Percentiles rank a stretch among this genome's conserved stretches.
These are phyloP conservation scores for Styphnolobium japonicum DNA, from an alignment of 306 rosid species.

Conservation along the genomic window DNA sequence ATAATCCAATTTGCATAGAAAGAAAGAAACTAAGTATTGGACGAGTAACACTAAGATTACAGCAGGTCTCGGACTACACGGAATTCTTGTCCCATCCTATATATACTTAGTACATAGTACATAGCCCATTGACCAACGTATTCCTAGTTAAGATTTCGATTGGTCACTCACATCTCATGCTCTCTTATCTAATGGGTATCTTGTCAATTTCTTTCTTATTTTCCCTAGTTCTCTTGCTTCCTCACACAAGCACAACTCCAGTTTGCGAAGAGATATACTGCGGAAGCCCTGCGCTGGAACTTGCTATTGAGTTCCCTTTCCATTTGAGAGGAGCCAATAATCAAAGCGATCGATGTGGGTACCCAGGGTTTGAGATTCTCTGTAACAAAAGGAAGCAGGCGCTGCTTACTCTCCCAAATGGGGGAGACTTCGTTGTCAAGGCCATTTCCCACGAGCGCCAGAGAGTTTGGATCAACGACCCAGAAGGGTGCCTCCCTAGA, in stretches of 20 bases:
- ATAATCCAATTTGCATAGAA: too few species aligned
- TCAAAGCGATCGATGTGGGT: not conserved
- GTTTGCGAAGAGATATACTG: conserved; percentile 13
- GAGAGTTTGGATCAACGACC: conserved; percentile 14
- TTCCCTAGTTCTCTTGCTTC: not conserved
- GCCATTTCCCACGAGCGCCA: not conserved
- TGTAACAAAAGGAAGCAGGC: not conserved
- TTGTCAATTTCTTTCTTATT: conserved; percentile 1
- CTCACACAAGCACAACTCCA: conserved; percentile 2
- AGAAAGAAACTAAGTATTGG: not conserved
- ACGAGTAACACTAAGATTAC: not conserved
- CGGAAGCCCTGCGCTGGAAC: not conserved
- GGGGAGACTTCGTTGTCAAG: not conserved
- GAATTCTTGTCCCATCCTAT: not conserved
- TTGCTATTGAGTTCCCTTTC: conserved; percentile 36
- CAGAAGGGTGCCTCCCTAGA: conserved; percentile 17
- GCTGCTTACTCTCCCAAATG: not conserved
- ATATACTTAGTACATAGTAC: not conserved
- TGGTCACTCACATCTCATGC: not conserved
- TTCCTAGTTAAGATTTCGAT: not conserved
- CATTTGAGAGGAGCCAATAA: not conserved
- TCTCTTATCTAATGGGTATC: conserved; percentile 13
- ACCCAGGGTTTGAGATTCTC: conserved; percentile 8
- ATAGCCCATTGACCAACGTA: not conserved
- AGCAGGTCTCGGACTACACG: too few species aligned